Evolutionary conservation across 2,329 filamentous ascomycete species (phyloP).

Genomic region (Moelleriella libera): DNA sequence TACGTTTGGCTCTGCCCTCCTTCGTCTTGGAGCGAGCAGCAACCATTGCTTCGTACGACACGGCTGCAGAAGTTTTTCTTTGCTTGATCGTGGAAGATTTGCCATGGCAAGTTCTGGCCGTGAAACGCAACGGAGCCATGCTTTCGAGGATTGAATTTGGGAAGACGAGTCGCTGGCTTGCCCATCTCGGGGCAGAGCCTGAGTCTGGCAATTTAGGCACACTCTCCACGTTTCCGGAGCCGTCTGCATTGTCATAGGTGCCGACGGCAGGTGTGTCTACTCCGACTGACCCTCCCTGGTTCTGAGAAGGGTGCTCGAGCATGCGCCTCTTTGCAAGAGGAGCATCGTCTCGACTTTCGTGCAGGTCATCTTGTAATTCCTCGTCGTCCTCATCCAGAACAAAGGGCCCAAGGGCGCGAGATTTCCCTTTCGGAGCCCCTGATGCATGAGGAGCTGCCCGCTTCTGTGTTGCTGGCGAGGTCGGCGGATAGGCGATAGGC

Average conservation of each 20-base stretch:
- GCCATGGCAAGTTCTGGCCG: conserved; percentile 42
- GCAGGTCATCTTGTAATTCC: conserved; percentile 13
- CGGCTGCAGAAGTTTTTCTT: conserved; percentile 28
- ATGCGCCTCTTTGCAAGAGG: conserved; percentile 17
- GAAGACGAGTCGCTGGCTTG: conserved; percentile 12
- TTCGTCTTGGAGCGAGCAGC: conserved; percentile 52
- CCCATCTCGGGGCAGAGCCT: conserved; percentile 3
- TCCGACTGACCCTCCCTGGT: conserved; percentile 1
- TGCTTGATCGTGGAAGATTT: conserved; percentile 39
- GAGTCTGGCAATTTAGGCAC: background rate
- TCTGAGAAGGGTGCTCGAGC: conserved; percentile 11
- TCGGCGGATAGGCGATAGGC: conserved; percentile 39
- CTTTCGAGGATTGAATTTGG: conserved; percentile 12
- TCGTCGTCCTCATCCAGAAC: conserved; percentile 22
- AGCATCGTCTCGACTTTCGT: background rate
- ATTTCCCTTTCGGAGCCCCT: conserved; percentile 18
- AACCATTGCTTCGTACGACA: conserved; percentile 53
- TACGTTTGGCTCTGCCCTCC: conserved; percentile 54
- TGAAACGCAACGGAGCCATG: conserved; percentile 19
- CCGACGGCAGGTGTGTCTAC: background rate
- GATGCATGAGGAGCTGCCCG: conserved; percentile 20
- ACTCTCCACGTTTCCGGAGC: background rate
- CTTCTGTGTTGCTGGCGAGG: conserved; percentile 25
- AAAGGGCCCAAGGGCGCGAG: conserved; percentile 22
- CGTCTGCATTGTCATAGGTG: conserved; percentile 1